Percentiles rank a stretch among this genome's conserved stretches.
Evolutionary conservation across 2,329 filamentous ascomycete species (phyloP).

Genomic region (Colletotrichum abscissum): DNA sequence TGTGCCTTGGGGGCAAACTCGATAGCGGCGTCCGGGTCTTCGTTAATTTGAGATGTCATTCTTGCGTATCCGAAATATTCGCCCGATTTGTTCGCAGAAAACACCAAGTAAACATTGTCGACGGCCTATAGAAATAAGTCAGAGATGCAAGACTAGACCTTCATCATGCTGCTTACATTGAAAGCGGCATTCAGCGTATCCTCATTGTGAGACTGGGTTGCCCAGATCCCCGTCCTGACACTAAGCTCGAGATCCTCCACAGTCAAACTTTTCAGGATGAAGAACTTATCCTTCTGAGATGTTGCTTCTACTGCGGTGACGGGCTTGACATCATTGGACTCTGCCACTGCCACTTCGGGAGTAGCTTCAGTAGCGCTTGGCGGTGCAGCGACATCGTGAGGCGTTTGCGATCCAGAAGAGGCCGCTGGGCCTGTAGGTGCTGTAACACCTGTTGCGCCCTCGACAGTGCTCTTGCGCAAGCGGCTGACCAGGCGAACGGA

Average conservation of each 20-base stretch:
- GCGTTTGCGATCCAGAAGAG: slow-evolving; percentile 37
- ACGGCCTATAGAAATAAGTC: slow-evolving; percentile 63
- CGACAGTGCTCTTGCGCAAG: slow-evolving; percentile 70
- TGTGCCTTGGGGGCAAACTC: slow-evolving; percentile 76
- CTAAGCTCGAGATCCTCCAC: slow-evolving; percentile 91
- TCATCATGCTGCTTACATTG: slow-evolving; percentile 64
- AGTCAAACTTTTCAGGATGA: slow-evolving; percentile 93
- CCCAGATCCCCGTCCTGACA: slow-evolving; percentile 90
- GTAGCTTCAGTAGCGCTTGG: neutral
- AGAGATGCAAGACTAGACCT: neutral
- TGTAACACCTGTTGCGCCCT: slow-evolving; percentile 57
- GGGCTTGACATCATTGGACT: slow-evolving; percentile 6
- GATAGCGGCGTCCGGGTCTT: slow-evolving; percentile 77
- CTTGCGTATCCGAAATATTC: slow-evolving; percentile 96
- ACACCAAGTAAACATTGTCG: slow-evolving; percentile 90
- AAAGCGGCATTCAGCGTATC: slow-evolving; percentile 84
- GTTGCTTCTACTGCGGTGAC: slow-evolving; percentile 32
- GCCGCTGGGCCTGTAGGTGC: slow-evolving; percentile 67
- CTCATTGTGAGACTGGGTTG: slow-evolving; percentile 95
- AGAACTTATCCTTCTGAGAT: slow-evolving; percentile 77
- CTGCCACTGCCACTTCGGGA: neutral
- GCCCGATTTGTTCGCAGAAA: slow-evolving; percentile 96
- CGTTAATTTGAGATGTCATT: slow-evolving; percentile 86
- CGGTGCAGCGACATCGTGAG: slow-evolving; percentile 10
- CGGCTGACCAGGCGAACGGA: slow-evolving; percentile 88